A percentile compares a stretch with the other conserved stretches of the same genome.
These are phyloP conservation scores for Pelargonium citronellum DNA, from an alignment of 441 rosid genomes.

Conservation along the genomic window DNA sequence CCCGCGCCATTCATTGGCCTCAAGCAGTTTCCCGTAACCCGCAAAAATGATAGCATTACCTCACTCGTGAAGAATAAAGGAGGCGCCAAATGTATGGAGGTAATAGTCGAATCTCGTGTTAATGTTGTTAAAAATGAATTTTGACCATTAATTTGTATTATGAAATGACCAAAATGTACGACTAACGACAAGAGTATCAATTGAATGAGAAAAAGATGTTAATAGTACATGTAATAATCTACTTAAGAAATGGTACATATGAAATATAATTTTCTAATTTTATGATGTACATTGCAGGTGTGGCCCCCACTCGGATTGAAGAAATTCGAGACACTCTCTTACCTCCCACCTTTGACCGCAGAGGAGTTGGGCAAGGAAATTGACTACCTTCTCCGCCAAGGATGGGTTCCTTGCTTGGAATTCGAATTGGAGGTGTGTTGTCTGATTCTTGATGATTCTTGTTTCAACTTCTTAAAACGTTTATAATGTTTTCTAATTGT, in stretches of 20 bases:
- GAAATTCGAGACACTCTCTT: conserved; percentile 29
- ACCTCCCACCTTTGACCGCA: conserved; percentile 19
- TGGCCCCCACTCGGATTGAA: conserved; percentile 16
- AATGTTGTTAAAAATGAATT: too few relatives aligned
- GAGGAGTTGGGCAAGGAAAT: conserved; percentile 20
- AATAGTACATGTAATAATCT: too few relatives aligned
- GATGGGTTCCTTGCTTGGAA: conserved; percentile 33
- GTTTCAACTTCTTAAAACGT: neutral
- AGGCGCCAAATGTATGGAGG: neutral
- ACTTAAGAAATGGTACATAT: too few relatives aligned
- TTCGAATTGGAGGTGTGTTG: conserved; percentile 24
- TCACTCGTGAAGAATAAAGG: conserved; percentile 29
- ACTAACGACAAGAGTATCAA: too few relatives aligned
- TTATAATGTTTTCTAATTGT: too few relatives aligned
- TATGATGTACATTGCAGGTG: conserved; percentile 8
- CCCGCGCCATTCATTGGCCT: conserved; percentile 25
- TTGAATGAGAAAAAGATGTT: too few relatives aligned
- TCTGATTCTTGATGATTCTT: neutral
- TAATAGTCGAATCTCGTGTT: too few relatives aligned
- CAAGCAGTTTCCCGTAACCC: conserved; percentile 20
- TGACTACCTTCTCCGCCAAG: conserved; percentile 22
- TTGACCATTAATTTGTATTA: too few relatives aligned
- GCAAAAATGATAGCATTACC: conserved; percentile 24
- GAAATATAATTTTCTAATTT: too few relatives aligned
- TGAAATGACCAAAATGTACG: too few relatives aligned